Percentiles rank a stretch among this genome's conserved stretches.
phyloP scores from a whole-genome alignment of 2,329 filamentous ascomycete genomes.

The Thielaviopsis populi region DNA sequence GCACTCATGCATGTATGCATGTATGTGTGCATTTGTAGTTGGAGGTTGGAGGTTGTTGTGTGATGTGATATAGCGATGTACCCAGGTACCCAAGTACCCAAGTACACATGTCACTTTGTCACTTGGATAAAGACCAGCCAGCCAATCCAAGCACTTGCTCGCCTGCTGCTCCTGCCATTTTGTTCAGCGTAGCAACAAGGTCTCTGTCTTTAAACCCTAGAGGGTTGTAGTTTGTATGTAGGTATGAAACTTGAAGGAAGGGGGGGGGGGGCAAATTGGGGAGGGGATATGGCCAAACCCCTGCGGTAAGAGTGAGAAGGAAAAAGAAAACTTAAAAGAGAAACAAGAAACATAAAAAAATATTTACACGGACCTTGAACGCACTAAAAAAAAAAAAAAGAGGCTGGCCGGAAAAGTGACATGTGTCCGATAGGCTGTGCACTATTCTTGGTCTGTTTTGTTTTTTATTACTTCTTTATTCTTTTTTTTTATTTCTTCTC shows the following conservation, averaged over 20 bases:
- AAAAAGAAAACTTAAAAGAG: not conserved
- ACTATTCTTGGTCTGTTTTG: not conserved
- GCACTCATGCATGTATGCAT: not conserved
- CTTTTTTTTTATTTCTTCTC: no score
- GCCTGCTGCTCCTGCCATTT: not conserved
- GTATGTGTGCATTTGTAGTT: not conserved
- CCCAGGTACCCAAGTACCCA: not conserved
- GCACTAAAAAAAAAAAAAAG: not conserved
- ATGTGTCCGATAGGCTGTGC: not conserved
- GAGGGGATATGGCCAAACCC: no score
- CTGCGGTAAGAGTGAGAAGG: not conserved
- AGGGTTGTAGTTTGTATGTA: not conserved
- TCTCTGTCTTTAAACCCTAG: not conserved
- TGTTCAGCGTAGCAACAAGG: not conserved
- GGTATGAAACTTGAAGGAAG: slow-evolving; percentile 3
- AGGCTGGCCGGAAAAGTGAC: not conserved
- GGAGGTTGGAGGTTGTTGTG: not conserved
- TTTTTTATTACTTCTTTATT: no score
- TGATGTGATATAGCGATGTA: no score
- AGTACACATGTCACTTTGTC: not conserved
- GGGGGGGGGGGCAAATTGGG: slow-evolving; percentile 2
- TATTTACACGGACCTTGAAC: not conserved
- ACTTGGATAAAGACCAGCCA: not conserved
- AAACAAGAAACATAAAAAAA: not conserved
- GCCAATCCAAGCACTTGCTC: not conserved